phyloP scores from a whole-genome alignment of 2,329 filamentous ascomycete genomes.

The Grosmannia penicillata region DNA sequence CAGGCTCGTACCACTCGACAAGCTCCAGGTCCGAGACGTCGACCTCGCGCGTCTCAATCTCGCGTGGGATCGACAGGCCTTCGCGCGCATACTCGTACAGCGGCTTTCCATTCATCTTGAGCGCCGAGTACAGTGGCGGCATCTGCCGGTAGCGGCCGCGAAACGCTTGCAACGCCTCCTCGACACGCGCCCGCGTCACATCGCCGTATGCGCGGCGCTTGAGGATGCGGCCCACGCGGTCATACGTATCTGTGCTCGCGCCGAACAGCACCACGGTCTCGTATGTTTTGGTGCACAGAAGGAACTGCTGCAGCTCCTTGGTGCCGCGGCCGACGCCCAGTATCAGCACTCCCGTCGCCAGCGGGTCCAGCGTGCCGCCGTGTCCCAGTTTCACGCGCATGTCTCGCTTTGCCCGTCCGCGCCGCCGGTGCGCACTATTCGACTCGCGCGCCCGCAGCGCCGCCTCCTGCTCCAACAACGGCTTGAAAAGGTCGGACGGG shows the following conservation, averaged over 20 bases:
- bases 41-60: conserved; percentile 70
- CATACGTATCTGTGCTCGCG: conserved; percentile 84
- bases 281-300: conserved; percentile 85
- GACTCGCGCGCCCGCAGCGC: conserved; percentile 38
- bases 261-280: conserved; percentile 84
- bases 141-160: conserved; percentile 76
- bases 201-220: conserved; percentile 62
- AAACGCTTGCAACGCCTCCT: conserved; percentile 61
- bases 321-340: conserved; percentile 78
- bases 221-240: conserved; percentile 71
- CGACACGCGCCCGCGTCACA: conserved; percentile 64
- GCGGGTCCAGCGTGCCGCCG: conserved; percentile 85
- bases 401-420: conserved; percentile 39
- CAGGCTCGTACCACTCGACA: conserved; percentile 72
- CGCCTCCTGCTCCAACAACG: conserved; percentile 48
- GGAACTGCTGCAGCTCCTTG: conserved; percentile 63
- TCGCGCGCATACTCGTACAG: conserved; percentile 92
- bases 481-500: conserved; percentile 62
- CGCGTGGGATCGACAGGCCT: conserved; percentile 69
- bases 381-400: conserved; percentile 85
- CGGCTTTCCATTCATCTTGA: conserved; percentile 87
- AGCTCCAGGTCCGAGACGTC: conserved; percentile 66
- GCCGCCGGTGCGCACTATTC: conserved; percentile 42
- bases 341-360: conserved; percentile 86
- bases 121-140: conserved; percentile 81